A percentile compares a stretch with the other conserved stretches of the same genome.
These are phyloP conservation scores for Kwoniella shivajii DNA, from an alignment of 1,284 basidiomycete species.

Conservation along the genomic window DNA sequence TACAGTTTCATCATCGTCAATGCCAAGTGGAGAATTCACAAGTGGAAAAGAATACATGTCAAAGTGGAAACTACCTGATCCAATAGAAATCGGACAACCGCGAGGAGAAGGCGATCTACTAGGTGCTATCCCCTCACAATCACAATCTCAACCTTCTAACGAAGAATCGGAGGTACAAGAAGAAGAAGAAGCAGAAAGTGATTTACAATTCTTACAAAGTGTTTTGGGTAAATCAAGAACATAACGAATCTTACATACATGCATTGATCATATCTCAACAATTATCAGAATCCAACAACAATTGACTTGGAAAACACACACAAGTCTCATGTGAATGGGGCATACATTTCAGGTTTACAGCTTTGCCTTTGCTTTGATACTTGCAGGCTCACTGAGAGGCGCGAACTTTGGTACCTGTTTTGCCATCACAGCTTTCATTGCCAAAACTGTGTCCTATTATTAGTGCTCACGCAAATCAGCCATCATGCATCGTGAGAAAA, in stretches of 20 bases:
- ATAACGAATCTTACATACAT: slow-evolving; percentile 10
- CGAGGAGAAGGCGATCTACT: slow-evolving; percentile 13
- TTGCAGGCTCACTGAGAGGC: slow-evolving; percentile 12
- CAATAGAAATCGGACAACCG: slow-evolving; percentile 10
- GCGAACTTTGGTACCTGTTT: slow-evolving; percentile 51
- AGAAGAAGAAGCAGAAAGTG: slow-evolving; percentile 28
- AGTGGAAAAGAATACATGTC: slow-evolving; percentile 41
- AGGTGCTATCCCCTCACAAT: slow-evolving; percentile 2
- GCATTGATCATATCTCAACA: neutral
- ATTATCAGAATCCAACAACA: too few species aligned
- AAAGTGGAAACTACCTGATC: slow-evolving; percentile 42
- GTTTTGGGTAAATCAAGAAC: slow-evolving; percentile 15
- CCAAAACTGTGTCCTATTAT: slow-evolving; percentile 51
- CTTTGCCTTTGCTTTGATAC: slow-evolving; percentile 18
- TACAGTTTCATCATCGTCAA: slow-evolving; percentile 19
- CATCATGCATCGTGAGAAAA: neutral
- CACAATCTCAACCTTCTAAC: neutral
- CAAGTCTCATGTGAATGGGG: too few species aligned
- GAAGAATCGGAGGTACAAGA: slow-evolving; percentile 12
- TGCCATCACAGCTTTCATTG: slow-evolving; percentile 55
- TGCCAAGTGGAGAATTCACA: slow-evolving; percentile 29
- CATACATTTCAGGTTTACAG: too few species aligned
- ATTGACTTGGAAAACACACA: too few species aligned
- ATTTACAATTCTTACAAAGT: slow-evolving; percentile 31
- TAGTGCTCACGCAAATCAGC: neutral